phyloP scores from a whole-genome alignment of 306 rosid genomes.

The Castanospermum australe region DNA sequence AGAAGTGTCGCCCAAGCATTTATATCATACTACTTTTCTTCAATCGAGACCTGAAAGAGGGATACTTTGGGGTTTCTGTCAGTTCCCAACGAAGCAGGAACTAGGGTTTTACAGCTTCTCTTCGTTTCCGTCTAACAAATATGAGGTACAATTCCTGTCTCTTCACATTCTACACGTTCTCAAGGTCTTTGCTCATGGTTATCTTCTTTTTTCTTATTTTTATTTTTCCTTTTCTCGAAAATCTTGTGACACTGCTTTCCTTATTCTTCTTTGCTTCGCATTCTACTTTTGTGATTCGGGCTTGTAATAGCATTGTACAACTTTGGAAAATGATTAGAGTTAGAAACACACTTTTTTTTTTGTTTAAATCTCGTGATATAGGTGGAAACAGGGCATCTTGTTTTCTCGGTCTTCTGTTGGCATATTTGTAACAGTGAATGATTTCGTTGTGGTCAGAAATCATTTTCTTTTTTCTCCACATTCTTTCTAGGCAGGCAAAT shows the following conservation, averaged over 20 bases:
- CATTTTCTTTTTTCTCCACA: neutral
- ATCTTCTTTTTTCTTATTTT: neutral
- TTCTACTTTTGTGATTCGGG: neutral
- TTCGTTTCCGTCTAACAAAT: neutral
- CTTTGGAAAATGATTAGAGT: neutral
- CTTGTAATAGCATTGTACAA: neutral
- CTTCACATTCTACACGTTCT: neutral
- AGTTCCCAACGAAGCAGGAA: conserved; percentile 7
- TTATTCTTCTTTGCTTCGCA: neutral
- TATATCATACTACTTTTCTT: neutral
- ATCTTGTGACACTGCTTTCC: neutral
- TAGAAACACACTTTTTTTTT: too few species aligned
- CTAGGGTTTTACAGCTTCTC: conserved; percentile 50
- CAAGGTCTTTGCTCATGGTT: neutral
- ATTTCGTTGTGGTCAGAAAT: neutral
- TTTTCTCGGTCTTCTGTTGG: too few species aligned
- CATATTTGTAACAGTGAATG: neutral
- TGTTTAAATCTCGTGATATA: too few species aligned
- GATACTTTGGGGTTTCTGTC: conserved; percentile 12
- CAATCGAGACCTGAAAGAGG: neutral
- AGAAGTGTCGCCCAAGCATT: conserved; percentile 1
- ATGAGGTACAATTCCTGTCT: conserved; percentile 40
- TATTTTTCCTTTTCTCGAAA: neutral
- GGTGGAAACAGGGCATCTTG: neutral
- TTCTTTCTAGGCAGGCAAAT: neutral